A percentile compares a stretch with the other conserved stretches of the same genome.
Conservation (phyloP, 1,284 basidiomycete genomes). For the Trametes pubescens region DNA sequence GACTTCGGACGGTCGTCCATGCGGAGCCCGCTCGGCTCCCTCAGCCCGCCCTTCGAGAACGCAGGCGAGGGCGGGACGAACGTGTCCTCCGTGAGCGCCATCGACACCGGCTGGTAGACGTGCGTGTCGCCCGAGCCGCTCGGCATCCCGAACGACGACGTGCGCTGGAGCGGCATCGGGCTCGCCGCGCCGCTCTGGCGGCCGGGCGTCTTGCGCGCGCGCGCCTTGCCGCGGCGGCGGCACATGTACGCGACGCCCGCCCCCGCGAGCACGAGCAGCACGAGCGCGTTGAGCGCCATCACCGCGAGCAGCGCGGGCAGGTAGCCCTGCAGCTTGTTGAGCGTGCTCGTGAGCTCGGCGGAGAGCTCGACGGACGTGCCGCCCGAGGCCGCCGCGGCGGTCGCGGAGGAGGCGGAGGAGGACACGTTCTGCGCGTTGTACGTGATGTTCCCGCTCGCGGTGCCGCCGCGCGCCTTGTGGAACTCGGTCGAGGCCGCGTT, state of each 20-base stretch:
- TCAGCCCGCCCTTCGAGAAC: constrained; percentile 56
- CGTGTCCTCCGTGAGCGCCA: constrained; percentile 79
- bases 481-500: constrained; percentile 75
- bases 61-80: constrained; percentile 71
- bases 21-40: constrained; percentile 41
- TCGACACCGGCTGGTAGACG: constrained; percentile 73
- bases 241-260: constrained; percentile 60
- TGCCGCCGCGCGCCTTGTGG: constrained; percentile 68
- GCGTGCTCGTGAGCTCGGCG: constrained; percentile 58
- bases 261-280: constrained; percentile 63
- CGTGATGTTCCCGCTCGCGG: constrained; percentile 68
- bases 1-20: constrained; percentile 52
- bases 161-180: constrained; percentile 56
- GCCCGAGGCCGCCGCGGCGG: constrained; percentile 40
- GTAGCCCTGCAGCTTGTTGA: constrained; percentile 67
- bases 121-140: constrained; percentile 17
- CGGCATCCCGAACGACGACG: constrained; percentile 35
- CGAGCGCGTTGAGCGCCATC: constrained; percentile 75
- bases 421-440: constrained; percentile 62
- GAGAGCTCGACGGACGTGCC: constrained; percentile 58
- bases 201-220: constrained; percentile 53
- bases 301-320: constrained; percentile 75
- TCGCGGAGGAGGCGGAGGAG: constrained; percentile 45
- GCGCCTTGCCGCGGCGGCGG: constrained; percentile 47
- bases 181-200: constrained; percentile 50